Evolutionary conservation across 441 rosid genomes (phyloP).

Genomic region (Iberis amara): DNA sequence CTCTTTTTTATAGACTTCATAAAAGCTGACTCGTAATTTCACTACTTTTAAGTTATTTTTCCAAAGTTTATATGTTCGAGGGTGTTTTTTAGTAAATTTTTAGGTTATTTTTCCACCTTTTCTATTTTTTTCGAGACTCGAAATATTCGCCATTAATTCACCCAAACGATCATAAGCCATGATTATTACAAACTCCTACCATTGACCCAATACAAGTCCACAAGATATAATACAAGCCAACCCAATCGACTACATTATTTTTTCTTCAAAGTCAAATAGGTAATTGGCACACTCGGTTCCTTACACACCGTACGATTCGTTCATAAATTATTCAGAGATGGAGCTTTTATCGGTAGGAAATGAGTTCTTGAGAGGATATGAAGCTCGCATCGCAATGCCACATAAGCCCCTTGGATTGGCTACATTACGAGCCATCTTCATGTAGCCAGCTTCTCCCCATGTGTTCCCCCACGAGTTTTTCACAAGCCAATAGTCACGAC

Average conservation of each 20-base stretch:
- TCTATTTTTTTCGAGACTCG: too few relatives aligned
- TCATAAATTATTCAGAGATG: not conserved
- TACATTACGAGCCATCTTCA: constrained; percentile 28
- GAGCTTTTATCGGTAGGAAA: not conserved
- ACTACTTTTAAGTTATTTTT: too few relatives aligned
- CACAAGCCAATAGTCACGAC: constrained; percentile 69
- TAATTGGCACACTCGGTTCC: not conserved
- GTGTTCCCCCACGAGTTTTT: constrained; percentile 76
- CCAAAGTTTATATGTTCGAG: too few relatives aligned
- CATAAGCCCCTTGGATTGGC: constrained; percentile 29
- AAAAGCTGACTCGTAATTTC: too few relatives aligned
- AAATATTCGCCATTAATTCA: too few relatives aligned
- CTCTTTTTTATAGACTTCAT: too few relatives aligned
- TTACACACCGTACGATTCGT: not conserved
- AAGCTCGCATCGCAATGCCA: constrained; percentile 34
- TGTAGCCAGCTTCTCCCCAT: constrained; percentile 36
- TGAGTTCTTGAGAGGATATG: constrained; percentile 30
- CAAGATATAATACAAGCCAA: constrained; percentile 1
- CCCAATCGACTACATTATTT: constrained; percentile 20
- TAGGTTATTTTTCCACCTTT: too few relatives aligned
- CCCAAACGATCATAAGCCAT: too few relatives aligned
- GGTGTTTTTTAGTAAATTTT: too few relatives aligned
- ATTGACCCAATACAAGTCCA: not conserved
- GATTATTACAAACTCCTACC: constrained; percentile 4
- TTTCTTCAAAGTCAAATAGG: constrained; percentile 3